Conservation (phyloP, 2,329 filamentous ascomycete genomes). For the Zopfia rhizophila region DNA sequence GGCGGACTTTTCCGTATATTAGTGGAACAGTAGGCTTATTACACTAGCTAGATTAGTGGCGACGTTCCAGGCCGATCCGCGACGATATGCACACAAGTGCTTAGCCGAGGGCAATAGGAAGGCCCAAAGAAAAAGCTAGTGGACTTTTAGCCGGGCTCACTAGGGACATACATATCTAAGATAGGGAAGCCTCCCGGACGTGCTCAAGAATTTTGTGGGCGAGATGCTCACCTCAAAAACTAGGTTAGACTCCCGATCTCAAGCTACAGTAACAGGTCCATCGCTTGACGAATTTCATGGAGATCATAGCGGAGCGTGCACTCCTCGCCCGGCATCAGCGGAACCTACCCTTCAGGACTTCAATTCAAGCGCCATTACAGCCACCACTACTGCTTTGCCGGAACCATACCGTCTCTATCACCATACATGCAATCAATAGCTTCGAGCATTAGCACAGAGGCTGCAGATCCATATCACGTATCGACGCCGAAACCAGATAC, state of each 20-base stretch:
- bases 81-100: conserved; percentile 21
- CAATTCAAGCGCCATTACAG: conserved; percentile 14
- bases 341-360: conserved; percentile 17
- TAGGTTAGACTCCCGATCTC: conserved; percentile 27
- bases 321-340: conserved; percentile 10
- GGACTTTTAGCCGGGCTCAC: conserved; percentile 10
- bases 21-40: too few species aligned
- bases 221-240: conserved; percentile 14
- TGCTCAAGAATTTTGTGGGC: not conserved
- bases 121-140: conserved; percentile 19
- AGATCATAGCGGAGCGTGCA: conserved; percentile 12
- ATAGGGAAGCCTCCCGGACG: conserved; percentile 19
- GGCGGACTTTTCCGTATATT: too few species aligned
- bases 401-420: conserved; percentile 24
- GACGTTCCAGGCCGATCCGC: conserved; percentile 21
- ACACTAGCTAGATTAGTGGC: not conserved
- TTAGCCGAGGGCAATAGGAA: conserved; percentile 31
- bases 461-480: conserved; percentile 29
- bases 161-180: conserved; percentile 27
- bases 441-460: conserved; percentile 27
- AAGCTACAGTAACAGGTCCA: conserved; percentile 23
- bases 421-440: conserved; percentile 24
- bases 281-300: conserved; percentile 17
- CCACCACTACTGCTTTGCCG: conserved; percentile 14
- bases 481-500: conserved; percentile 32